Conservation (phyloP, 2,329 filamentous ascomycete species). For the Phialemoniopsis sp. region DNA sequence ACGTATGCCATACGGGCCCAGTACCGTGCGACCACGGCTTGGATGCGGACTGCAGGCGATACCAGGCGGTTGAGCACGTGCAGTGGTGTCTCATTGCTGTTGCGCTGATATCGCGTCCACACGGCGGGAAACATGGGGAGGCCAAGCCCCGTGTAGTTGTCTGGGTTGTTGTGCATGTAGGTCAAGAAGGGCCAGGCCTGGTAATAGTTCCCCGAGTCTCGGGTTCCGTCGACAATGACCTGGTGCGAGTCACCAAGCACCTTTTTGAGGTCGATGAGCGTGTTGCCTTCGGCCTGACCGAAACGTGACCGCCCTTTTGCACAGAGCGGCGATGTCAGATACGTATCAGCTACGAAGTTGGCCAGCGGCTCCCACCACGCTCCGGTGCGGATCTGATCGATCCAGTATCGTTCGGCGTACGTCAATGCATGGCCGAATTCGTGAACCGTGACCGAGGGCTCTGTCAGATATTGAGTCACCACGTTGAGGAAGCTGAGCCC, state of each 20-base stretch:
- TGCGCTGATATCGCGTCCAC: constrained; percentile 33
- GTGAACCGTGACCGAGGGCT: constrained; percentile 37
- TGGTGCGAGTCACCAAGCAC: constrained; percentile 42
- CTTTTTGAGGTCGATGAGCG: constrained; percentile 36
- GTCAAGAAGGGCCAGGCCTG: constrained; percentile 46
- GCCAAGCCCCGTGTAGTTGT: constrained; percentile 34
- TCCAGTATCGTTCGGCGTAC: constrained; percentile 37
- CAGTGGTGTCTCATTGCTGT: constrained; percentile 45
- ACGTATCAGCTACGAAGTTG: constrained; percentile 45
- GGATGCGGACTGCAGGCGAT: constrained; percentile 21
- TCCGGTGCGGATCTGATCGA: constrained; percentile 38
- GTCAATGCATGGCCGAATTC: constrained; percentile 46
- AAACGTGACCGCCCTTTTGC: constrained; percentile 28
- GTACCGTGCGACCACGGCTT: constrained; percentile 39
- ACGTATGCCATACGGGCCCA: constrained; percentile 50
- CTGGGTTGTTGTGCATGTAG: constrained; percentile 44
- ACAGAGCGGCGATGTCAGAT: constrained; percentile 39
- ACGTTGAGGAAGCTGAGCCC: constrained; percentile 41
- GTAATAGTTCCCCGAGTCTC: constrained; percentile 39
- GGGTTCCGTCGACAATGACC: constrained; percentile 40
- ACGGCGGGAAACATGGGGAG: constrained; percentile 34
- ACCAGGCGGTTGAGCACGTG: constrained; percentile 37
- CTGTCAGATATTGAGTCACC: constrained; percentile 28
- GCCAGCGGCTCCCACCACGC: constrained; percentile 49
- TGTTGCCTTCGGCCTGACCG: constrained; percentile 25